Evolutionary conservation across 192 early-diverging fungal species (phyloP).

Genomic region (Gigaspora rosea): DNA sequence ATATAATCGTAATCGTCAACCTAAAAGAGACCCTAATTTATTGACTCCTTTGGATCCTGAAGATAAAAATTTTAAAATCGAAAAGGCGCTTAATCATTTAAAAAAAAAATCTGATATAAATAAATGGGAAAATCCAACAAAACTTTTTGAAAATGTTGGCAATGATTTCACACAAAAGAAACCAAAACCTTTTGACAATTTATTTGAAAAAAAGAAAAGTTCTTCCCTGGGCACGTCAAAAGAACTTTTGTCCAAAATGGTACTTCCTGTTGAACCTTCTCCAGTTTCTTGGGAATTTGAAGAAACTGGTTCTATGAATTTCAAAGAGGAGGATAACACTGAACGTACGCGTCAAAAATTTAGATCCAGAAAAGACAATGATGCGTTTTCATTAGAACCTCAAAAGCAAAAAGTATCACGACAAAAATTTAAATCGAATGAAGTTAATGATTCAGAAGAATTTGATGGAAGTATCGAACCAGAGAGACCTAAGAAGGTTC

Average conservation of each 20-base stretch:
- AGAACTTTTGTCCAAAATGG: not conserved
- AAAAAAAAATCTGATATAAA: too few species aligned
- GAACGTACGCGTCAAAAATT: not conserved
- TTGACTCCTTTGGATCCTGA: too few species aligned
- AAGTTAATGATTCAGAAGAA: not conserved
- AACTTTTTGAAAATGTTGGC: too few species aligned
- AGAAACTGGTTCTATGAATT: not conserved
- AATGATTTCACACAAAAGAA: not conserved
- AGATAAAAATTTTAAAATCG: too few species aligned
- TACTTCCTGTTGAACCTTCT: not conserved
- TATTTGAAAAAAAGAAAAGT: too few species aligned
- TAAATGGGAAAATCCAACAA: too few species aligned
- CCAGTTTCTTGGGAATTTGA: not conserved
- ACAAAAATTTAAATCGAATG: not conserved
- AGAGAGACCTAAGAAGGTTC: slow-evolving; percentile 16
- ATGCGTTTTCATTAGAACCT: not conserved
- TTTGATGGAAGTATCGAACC: not conserved
- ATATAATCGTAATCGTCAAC: too few species aligned
- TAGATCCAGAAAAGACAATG: not conserved
- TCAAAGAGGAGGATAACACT: not conserved
- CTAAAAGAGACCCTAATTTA: too few species aligned
- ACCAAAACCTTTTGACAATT: not conserved
- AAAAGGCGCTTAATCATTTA: too few species aligned
- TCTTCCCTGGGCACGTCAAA: not conserved
- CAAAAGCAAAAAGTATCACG: not conserved